Evolutionary conservation across 768 basidiomycete genomes (phyloP).

Genomic region (Suillus plorans): DNA sequence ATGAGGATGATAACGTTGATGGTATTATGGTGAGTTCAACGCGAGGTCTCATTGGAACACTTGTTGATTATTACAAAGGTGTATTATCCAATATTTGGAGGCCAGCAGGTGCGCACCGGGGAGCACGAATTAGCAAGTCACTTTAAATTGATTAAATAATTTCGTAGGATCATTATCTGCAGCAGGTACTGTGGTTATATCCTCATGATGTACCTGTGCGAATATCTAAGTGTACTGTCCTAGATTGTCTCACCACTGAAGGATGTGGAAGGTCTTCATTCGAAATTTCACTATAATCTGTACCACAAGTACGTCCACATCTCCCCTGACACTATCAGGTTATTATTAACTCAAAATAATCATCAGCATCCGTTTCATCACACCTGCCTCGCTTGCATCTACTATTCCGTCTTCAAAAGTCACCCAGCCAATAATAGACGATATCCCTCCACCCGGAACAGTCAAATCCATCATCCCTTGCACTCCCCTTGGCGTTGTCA

Average conservation of each 20-base stretch:
- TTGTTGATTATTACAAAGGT: slow-evolving; percentile 48
- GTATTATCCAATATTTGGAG: slow-evolving; percentile 95
- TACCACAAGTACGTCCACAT: slow-evolving; percentile 78
- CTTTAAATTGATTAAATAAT: slow-evolving; percentile 7
- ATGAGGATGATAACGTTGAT: slow-evolving; percentile 80
- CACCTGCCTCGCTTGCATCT: slow-evolving; percentile 66
- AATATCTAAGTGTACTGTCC: slow-evolving; percentile 6
- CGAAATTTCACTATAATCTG: slow-evolving; percentile 92
- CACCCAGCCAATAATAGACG: slow-evolving; percentile 39
- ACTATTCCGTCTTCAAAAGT: slow-evolving; percentile 36
- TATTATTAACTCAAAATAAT: background rate
- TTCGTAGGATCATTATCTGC: slow-evolving; percentile 88
- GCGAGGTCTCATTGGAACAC: slow-evolving; percentile 41
- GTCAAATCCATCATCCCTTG: slow-evolving; percentile 98
- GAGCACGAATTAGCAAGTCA: slow-evolving; percentile 4
- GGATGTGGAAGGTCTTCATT: slow-evolving; percentile 96
- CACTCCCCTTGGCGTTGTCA: slow-evolving; percentile 95
- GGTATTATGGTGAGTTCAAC: slow-evolving; percentile 84
- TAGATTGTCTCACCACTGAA: slow-evolving; percentile 94
- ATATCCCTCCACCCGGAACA: slow-evolving; percentile 75
- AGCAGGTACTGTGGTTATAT: slow-evolving; percentile 60
- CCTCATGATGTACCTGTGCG: background rate
- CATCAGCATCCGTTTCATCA: slow-evolving; percentile 80
- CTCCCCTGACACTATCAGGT: background rate
- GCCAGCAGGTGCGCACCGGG: slow-evolving; percentile 62